phyloP scores from a whole-genome alignment of 176 grass and related monocot species.

The Juncus effusus region DNA sequence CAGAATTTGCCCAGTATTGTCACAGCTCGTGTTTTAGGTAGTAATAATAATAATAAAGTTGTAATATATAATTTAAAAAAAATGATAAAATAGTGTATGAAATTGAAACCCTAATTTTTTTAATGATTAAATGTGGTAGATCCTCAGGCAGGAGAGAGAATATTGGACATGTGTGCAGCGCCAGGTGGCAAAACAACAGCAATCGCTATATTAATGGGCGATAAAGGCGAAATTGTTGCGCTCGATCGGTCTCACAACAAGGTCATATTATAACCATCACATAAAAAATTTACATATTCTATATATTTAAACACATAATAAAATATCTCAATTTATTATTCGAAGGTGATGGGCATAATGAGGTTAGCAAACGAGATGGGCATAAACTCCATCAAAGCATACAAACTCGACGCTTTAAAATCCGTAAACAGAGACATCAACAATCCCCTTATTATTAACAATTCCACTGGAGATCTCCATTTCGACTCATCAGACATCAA shows the following conservation, averaged over 20 bases:
- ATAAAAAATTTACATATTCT: background rate
- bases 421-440: constrained; percentile 50
- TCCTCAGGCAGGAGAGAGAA: constrained; percentile 80
- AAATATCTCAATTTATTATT: background rate
- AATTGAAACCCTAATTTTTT: constrained; percentile 4
- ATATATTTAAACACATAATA: background rate
- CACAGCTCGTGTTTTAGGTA: constrained; percentile 82
- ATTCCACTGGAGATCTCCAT: too few relatives aligned
- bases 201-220: constrained; percentile 88
- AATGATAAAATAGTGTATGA: background rate
- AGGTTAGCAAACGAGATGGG: constrained; percentile 93
- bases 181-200: constrained; percentile 97
- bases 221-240: constrained; percentile 78
- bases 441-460: background rate
- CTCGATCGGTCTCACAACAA: constrained; percentile 99
- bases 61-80: background rate
- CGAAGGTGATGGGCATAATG: constrained; percentile 85
- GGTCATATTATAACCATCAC: constrained; percentile 28
- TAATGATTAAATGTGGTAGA: constrained; percentile 42
- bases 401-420: constrained; percentile 94
- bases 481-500: background rate
- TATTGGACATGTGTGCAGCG: constrained; percentile 97
- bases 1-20: constrained; percentile 95
- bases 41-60: constrained; percentile 4
- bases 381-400: constrained; percentile 90